Percentiles rank a stretch among this genome's conserved stretches.
These are phyloP conservation scores for Tylopilus balloui DNA, from an alignment of 768 basidiomycete genomes.

Conservation along the genomic window DNA sequence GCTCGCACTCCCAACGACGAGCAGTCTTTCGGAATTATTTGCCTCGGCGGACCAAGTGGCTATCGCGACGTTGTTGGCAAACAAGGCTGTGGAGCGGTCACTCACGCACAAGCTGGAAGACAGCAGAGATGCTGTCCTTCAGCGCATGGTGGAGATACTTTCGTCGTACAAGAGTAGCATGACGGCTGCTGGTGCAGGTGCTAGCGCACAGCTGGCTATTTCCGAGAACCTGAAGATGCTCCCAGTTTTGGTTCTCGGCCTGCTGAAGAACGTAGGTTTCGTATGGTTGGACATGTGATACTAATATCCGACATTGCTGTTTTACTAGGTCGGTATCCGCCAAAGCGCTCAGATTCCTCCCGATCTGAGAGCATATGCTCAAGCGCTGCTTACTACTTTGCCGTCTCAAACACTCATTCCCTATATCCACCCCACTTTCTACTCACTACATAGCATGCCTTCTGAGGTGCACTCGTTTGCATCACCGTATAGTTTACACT, in stretches of 20 bases:
- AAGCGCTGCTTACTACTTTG: conserved; percentile 83
- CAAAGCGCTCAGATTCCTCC: conserved; percentile 97
- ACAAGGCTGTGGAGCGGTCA: conserved; percentile 89
- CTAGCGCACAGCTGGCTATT: conserved; percentile 88
- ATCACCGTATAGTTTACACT: not conserved
- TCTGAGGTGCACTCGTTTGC: conserved; percentile 58
- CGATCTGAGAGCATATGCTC: conserved; percentile 93
- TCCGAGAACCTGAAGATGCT: conserved; percentile 94
- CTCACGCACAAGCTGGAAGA: conserved; percentile 86
- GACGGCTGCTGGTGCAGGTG: conserved; percentile 90
- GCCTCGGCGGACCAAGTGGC: conserved; percentile 89
- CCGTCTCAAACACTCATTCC: conserved; percentile 90
- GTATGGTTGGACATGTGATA: not conserved
- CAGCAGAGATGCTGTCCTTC: conserved; percentile 76
- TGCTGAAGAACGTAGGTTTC: conserved; percentile 80
- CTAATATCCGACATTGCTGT: not conserved
- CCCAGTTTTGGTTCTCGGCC: conserved; percentile 81
- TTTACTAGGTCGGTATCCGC: conserved; percentile 76
- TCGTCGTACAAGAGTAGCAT: conserved; percentile 92
- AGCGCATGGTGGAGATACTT: conserved; percentile 81
- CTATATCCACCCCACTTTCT: conserved; percentile 93
- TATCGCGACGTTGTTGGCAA: conserved; percentile 76
- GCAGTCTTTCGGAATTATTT: conserved; percentile 83
- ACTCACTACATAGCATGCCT: conserved; percentile 94
- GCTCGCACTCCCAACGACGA: conserved; percentile 81